Base-by-base conservation (phyloP, 371 early-diverging fungal species). In the Lichtheimia ornata region DNA sequence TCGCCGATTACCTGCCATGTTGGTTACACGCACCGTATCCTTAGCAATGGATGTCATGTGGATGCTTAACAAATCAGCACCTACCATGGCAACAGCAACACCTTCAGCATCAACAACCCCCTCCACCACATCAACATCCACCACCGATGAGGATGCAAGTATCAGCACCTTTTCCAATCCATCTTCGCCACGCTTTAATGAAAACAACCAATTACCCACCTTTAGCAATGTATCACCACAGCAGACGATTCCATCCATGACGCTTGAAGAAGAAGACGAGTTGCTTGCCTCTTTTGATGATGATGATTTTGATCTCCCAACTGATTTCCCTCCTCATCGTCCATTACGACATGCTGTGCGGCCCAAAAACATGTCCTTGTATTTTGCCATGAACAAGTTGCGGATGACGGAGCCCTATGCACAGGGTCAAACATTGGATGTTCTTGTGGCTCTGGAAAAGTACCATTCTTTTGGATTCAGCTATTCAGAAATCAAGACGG, bases 11-110 rank as follows among this genome's bases (percentile, higher is more conserved):
- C 82, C 82, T 2, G 77, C 79, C 4, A 59, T 70, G 2, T 51
- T 81, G 0, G 74, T 81, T 0, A 72, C 77, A 15, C 71, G 74
- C 3, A 76, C 77, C 0, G 61, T 78, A 13, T 76, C 78, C 5
- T 56, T 81, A 15, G 79, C 79, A 12, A 58, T 81, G 54, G 82
- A 81, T 62, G 75, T 78, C 5, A 81, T 81, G 73, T 76, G 79
- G 74, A 62, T 73, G 53, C 72, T 76, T 15, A 77, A 65, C 52
- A 76, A 69, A 28, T 45, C 65, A 0, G 63, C 24, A 25, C 52
- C 58, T 12, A 57, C 40, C 52, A 64, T 50, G 61, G 50, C 22
- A 9, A 50, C 30, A 20, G 40, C 30, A 20, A 50, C 56, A 14
- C 24, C 49, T 5, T 24, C 49, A 40, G 6, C 62, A 45, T 22